Percentiles rank a stretch among this genome's conserved stretches.
Conservation (phyloP, 1,284 basidiomycete species). For the Xerocomus amazonicus region DNA sequence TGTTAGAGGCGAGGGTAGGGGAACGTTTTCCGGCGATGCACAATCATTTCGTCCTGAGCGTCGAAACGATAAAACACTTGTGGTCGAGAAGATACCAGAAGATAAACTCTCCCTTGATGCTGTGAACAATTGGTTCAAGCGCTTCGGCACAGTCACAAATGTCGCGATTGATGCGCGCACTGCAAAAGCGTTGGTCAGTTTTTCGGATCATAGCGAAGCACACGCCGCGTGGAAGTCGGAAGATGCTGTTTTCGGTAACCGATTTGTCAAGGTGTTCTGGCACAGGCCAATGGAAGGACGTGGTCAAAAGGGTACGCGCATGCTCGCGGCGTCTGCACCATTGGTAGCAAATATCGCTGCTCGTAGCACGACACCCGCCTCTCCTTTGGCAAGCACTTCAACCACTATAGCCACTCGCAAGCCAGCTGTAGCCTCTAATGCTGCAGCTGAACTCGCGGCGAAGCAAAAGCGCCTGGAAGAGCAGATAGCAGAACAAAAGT, state of each 20-base stretch:
- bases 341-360: constrained; percentile 58
- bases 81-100: constrained; percentile 91
- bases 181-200: constrained; percentile 83
- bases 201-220: constrained; percentile 82
- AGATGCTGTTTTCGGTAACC: constrained; percentile 89
- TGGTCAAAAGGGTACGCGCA: constrained; percentile 68
- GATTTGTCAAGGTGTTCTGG: constrained; percentile 95
- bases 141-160: constrained; percentile 91
- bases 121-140: constrained; percentile 88
- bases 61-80: constrained; percentile 79
- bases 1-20: constrained; percentile 44
- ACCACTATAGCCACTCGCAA: constrained; percentile 28
- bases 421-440: constrained; percentile 30
- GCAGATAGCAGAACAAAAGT: constrained; percentile 88
- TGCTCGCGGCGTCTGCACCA: constrained; percentile 74
- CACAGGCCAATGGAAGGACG: constrained; percentile 88
- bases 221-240: constrained; percentile 88
- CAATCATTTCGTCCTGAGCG: constrained; percentile 62
- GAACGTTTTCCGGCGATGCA: constrained; percentile 58
- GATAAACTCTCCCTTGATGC: constrained; percentile 75
- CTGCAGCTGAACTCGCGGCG: constrained; percentile 54
- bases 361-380: constrained; percentile 20
- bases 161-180: constrained; percentile 80
- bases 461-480: constrained; percentile 78
- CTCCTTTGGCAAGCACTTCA: constrained; percentile 17